These are phyloP conservation scores for Lecanicillium sp. DNA, from an alignment of 2,329 filamentous ascomycete species.

Conservation along the genomic window DNA sequence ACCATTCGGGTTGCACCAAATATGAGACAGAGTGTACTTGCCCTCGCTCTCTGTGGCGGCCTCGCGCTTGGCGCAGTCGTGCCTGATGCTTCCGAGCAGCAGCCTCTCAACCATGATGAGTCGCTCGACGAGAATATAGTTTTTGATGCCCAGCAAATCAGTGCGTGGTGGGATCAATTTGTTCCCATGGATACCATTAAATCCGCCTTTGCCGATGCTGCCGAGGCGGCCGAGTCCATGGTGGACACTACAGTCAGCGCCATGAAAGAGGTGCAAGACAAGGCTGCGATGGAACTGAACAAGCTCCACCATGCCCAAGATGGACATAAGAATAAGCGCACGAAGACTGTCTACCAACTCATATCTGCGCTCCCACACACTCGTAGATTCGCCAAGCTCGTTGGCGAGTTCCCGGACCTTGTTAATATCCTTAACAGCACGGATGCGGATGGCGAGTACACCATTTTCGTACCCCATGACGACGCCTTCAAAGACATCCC, in stretches of 20 bases:
- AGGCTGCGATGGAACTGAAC: conserved; percentile 4
- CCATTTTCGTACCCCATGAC: conserved; percentile 74
- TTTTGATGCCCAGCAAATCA: no score
- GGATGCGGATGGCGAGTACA: conserved; percentile 60
- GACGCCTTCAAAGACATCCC: conserved; percentile 62
- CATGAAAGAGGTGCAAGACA: conserved; percentile 4
- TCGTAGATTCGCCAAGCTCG: conserved; percentile 66
- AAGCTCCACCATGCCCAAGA: conserved; percentile 6
- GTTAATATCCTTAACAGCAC: conserved; percentile 69
- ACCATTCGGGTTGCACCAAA: no score
- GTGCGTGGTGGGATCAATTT: no score
- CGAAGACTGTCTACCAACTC: conserved; percentile 72
- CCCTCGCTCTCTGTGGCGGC: conserved; percentile 1
- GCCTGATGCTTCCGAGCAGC: no score
- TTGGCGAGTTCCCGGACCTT: conserved; percentile 65
- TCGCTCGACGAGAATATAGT: no score
- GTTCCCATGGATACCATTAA: no score
- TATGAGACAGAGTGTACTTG: conserved; percentile 5
- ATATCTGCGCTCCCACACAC: conserved; percentile 71
- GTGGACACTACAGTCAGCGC: conserved; percentile 5
- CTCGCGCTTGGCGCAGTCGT: no score
- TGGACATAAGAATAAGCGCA: conserved; percentile 29
- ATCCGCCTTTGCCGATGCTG: conserved; percentile 2
- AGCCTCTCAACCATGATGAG: no score
- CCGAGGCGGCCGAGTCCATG: conserved; percentile 6